Base-by-base conservation (phyloP, 805 yeast genomes). In the Vanderwaltozyma yarrowii region DNA sequence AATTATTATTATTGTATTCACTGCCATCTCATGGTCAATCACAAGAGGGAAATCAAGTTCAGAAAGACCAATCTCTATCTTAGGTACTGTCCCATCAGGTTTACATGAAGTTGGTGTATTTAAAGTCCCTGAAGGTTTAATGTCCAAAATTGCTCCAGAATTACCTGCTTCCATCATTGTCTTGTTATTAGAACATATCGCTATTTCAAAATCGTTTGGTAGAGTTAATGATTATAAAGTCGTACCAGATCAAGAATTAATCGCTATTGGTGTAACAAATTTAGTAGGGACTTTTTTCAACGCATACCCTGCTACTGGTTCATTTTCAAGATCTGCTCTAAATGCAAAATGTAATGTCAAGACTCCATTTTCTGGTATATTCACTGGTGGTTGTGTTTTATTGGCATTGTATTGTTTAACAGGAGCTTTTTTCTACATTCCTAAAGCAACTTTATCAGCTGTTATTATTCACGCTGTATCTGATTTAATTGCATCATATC, bases 241-340 rank as follows among this genome's bases (percentile, higher is more conserved):
- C 51, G 74, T 79, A 43, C 95, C 96, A 34, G 89, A 88, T 62
- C 96, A 88, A 68, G 96, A 88, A 61, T 72, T 88, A 39, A 73
- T 88, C 53, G 96, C 96, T 31, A 88, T 88, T 61, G 96, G 96
- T 53, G 82, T 80, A 32, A 80, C 92, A 37, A 88, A 88, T 63
- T 69, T 88, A 58, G 70, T 88, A 49, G 96, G 96, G 49, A 85
- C 95, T 15, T 85, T 87, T 56, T 88, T 88, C 73, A 72, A 76
- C 52, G 95, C 96, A 8, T 88, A 88, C 60, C 96, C 96, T 5
- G 87, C 95, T 5, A 88, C 96, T 3, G 96, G 96, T 34, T 88
- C 96, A 1, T 88, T 88, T 61, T 83, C 95, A 15, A 79, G 96
- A 67, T 82, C 95, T 33, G 96, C 96, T 6, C 71, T 88, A 52